Evolutionary conservation across 148 eudicot species (phyloP).

Genomic region (Chenopodium berlandieri): DNA sequence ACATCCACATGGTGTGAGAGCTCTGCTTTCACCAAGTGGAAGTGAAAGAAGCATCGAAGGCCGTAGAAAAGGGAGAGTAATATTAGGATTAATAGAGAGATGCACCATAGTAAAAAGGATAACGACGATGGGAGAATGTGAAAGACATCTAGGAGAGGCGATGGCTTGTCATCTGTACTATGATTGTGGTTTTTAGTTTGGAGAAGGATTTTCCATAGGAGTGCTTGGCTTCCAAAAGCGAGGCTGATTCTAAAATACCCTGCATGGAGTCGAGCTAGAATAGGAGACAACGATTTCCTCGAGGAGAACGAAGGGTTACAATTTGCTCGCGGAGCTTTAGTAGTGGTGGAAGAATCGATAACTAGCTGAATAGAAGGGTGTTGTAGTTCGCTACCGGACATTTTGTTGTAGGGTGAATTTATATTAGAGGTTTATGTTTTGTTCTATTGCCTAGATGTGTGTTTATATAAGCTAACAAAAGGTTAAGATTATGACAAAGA

Average conservation of each 20-base stretch:
- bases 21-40: constrained; percentile 51
- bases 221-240: constrained; percentile 48
- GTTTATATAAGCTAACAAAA: constrained; percentile 28
- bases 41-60: constrained; percentile 44
- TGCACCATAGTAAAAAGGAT: constrained; percentile 39
- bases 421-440: background rate
- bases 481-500: constrained; percentile 1
- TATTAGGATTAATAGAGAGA: constrained; percentile 33
- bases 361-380: constrained; percentile 36
- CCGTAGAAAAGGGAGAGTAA: constrained; percentile 40
- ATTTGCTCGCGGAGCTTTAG: background rate
- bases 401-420: background rate
- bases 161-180: constrained; percentile 3
- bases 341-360: constrained; percentile 19
- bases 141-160: constrained; percentile 22
- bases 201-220: constrained; percentile 45
- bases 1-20: constrained; percentile 37
- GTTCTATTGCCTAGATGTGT: background rate
- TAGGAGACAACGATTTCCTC: constrained; percentile 21
- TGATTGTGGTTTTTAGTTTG: constrained; percentile 20
- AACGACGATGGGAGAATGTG: constrained; percentile 31
- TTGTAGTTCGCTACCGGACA: constrained; percentile 29
- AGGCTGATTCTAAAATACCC: constrained; percentile 59
- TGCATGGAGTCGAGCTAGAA: constrained; percentile 46
- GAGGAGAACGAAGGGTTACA: constrained; percentile 14